These are phyloP conservation scores for Apostasia ramifera DNA, from an alignment of 106 monocot genomes.

Conservation along the genomic window DNA sequence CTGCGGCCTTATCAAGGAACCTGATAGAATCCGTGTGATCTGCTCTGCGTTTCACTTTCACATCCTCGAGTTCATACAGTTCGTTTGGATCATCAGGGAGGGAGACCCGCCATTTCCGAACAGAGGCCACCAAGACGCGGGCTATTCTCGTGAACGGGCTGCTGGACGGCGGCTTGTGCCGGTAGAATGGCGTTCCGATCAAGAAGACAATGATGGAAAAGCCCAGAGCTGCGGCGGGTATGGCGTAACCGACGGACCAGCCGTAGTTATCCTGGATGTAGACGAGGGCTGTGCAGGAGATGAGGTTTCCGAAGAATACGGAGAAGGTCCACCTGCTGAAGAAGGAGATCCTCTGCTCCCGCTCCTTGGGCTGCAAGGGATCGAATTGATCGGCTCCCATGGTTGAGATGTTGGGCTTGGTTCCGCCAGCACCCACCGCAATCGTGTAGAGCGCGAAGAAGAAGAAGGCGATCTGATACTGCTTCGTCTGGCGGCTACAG, in stretches of 20 bases:
- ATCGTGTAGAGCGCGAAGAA: constrained; percentile 40
- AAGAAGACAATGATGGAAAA: constrained; percentile 25
- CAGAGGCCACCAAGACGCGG: constrained; percentile 22
- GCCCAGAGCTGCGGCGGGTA: constrained; percentile 19
- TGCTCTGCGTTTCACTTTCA: constrained; percentile 3
- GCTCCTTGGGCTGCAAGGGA: constrained; percentile 28
- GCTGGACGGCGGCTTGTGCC: constrained; percentile 23
- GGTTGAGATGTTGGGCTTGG: constrained; percentile 44
- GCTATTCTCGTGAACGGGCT: constrained; percentile 32
- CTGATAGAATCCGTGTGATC: constrained; percentile 16
- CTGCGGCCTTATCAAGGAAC: constrained; percentile 28
- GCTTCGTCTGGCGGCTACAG: constrained; percentile 3
- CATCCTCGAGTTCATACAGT: constrained; percentile 22
- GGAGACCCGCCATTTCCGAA: constrained; percentile 13
- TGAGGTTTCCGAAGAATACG: constrained; percentile 35
- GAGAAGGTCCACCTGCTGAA: constrained; percentile 61
- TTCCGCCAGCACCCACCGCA: constrained; percentile 33
- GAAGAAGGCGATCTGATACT: constrained; percentile 30
- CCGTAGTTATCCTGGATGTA: constrained; percentile 46
- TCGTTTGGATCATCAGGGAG: constrained; percentile 30
- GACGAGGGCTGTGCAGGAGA: constrained; percentile 31
- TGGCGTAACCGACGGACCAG: constrained; percentile 32
- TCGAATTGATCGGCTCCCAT: constrained; percentile 53
- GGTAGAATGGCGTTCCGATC: constrained; percentile 25
- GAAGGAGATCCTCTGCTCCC: constrained; percentile 35